Conservation (phyloP, 441 rosid genomes). For the Jatropha multifida region DNA sequence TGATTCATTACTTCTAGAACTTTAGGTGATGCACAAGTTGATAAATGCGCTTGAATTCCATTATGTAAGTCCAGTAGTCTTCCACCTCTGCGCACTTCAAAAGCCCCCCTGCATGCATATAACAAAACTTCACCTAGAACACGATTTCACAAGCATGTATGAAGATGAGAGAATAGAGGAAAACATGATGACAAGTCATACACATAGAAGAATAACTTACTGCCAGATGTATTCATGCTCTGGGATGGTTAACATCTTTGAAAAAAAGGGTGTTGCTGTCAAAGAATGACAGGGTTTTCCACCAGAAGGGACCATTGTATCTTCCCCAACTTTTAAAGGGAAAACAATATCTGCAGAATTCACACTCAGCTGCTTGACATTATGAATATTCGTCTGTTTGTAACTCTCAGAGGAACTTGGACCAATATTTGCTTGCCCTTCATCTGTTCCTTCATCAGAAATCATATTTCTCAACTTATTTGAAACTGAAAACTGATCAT, state of each 20-base stretch:
- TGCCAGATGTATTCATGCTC: constrained; percentile 89
- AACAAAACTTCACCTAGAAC: constrained; percentile 22
- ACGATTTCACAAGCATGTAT: constrained; percentile 16
- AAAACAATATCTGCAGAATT: constrained; percentile 32
- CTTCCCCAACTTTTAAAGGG: constrained; percentile 38
- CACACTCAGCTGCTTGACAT: constrained; percentile 39
- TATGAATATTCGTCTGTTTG: constrained; percentile 37
- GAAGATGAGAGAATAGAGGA: not conserved
- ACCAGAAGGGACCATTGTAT: constrained; percentile 34
- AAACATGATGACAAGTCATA: constrained; percentile 10
- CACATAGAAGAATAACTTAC: constrained; percentile 52
- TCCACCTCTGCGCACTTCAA: constrained; percentile 65
- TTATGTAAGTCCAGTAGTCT: constrained; percentile 46
- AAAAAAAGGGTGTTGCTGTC: constrained; percentile 30
- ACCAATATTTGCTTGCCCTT: constrained; percentile 36
- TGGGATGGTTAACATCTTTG: constrained; percentile 58
- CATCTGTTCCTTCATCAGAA: constrained; percentile 49
- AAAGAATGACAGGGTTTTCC: constrained; percentile 33
- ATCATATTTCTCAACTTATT: constrained; percentile 39
- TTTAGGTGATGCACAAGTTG: constrained; percentile 80
- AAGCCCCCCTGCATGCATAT: constrained; percentile 58
- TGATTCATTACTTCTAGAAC: constrained; percentile 76
- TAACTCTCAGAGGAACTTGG: constrained; percentile 35
- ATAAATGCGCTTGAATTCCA: constrained; percentile 94
- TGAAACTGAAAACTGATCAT: constrained; percentile 47